Percentiles rank a stretch among this genome's conserved stretches.
These are phyloP conservation scores for Hyphopichia fennica DNA, from an alignment of 1,139 yeast species.

Conservation along the genomic window DNA sequence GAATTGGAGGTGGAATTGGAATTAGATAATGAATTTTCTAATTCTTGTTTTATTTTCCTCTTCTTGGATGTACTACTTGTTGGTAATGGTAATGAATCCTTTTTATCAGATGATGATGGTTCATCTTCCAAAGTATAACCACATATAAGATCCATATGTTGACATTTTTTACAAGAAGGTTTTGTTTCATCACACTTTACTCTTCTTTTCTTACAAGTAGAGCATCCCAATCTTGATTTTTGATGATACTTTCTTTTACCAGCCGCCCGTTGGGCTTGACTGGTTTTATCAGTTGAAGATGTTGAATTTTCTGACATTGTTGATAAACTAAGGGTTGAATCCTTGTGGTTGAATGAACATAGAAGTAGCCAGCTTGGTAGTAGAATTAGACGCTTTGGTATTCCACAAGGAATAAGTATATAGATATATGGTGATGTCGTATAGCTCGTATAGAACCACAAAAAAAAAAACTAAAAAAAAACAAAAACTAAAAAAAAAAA, in stretches of 20 bases:
- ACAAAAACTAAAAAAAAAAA: neutral
- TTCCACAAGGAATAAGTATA: neutral
- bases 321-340: neutral
- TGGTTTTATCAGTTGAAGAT: neutral
- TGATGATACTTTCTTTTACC: slow-evolving; percentile 72
- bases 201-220: slow-evolving; percentile 82
- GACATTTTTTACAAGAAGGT: slow-evolving; percentile 79
- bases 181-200: slow-evolving; percentile 90
- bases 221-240: slow-evolving; percentile 85
- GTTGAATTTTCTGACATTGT: neutral
- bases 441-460: slow-evolving; percentile 12
- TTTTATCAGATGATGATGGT: no score
- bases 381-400: no score
- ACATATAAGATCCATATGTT: slow-evolving; percentile 75
- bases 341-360: no score
- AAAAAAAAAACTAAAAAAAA: neutral
- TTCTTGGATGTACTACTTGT: neutral
- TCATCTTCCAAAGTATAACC: slow-evolving; percentile 40
- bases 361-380: no score
- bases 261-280: neutral
- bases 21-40: neutral
- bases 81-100: neutral
- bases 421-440: slow-evolving; percentile 7
- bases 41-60: neutral
- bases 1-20: neutral